Base-by-base conservation (phyloP, 75 land plant genomes). In the Selaginella moellendorffii region DNA sequence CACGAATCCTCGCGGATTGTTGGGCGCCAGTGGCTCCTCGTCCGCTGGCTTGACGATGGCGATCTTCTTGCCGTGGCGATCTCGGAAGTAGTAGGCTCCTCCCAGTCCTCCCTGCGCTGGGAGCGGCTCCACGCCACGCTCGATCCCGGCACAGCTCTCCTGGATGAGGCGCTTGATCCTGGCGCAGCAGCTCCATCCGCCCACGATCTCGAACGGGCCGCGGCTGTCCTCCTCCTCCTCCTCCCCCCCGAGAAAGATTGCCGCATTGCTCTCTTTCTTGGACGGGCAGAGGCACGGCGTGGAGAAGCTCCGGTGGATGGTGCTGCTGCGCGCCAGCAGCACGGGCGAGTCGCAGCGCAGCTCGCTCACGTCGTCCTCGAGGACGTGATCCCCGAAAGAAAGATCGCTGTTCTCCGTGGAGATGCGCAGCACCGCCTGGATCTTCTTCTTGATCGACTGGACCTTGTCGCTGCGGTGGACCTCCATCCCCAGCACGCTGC, bases 41-140 rank as follows among this genome's bases (percentile, higher is more conserved):
- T 85, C 83, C 10, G 68, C 54, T 0, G 83, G 86, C 59, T 85
- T 85, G 8, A 79, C 77, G 22, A 85, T 80, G 2, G 89, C 83
- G 59, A 85, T 68, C 26, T 51, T 66, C 53, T 76, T 64, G n/a
- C 83, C 78, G 53, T 51, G 62, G 8, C 25, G 31, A 60, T 68
- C 66, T 30, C 64, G 61, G 10, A 86, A 63, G 46, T 64, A 68
- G 62, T 82, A 83, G 19, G 78, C 87, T 20, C 83, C 81, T 22
- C 89, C 82, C 8, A 78, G 71, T 14, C 86, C 83, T 19, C 69
- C 76, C 2, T 74, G 59, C 20, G 68, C 76, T 0, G 78, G 80
- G 26, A 75, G 54, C 8, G 81, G 88, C 29, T 62, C 54, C 24
- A 66, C 66, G 10, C 88, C 85, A 30, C 71, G 65, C 28, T 77